These are phyloP conservation scores for Torrubiellomyces zombiae DNA, from an alignment of 2,329 filamentous ascomycete genomes.

Conservation along the genomic window DNA sequence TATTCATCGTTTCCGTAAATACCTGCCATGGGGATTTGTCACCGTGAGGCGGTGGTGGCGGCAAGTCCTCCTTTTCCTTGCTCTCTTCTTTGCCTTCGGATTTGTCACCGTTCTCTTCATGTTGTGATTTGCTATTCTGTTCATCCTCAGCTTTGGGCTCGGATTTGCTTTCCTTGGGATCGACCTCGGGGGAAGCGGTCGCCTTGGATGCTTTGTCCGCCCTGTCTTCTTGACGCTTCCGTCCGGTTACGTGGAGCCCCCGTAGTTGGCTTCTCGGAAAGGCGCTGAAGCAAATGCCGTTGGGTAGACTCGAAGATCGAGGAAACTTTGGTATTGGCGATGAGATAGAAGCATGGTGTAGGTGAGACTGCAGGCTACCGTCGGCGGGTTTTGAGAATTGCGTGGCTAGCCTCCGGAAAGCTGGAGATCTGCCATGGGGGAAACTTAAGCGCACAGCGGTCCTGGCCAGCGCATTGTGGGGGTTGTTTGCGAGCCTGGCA, in stretches of 20 bases:
- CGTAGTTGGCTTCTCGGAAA: conserved; percentile 14
- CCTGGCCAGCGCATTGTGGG: conserved; percentile 24
- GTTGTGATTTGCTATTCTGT: conserved; percentile 25
- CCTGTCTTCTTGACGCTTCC: conserved; percentile 17
- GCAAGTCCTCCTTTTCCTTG: conserved; percentile 47
- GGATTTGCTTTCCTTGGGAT: conserved; percentile 21
- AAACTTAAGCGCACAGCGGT: conserved; percentile 19
- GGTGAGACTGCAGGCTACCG: too few relatives aligned
- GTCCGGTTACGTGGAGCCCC: conserved; percentile 15
- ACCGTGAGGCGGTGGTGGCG: conserved; percentile 87
- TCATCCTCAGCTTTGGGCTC: conserved; percentile 21
- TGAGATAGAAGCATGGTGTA: conserved; percentile 19
- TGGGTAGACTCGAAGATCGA: conserved; percentile 27
- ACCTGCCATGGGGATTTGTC: conserved; percentile 99
- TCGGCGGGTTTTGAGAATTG: conserved; percentile 14
- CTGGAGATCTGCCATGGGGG: conserved; percentile 27
- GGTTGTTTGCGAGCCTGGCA: conserved; percentile 23
- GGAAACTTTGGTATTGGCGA: too few relatives aligned
- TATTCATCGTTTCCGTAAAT: conserved; percentile 89
- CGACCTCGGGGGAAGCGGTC: conserved; percentile 8
- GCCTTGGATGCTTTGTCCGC: conserved; percentile 10
- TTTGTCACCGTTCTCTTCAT: conserved; percentile 25
- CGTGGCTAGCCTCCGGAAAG: conserved; percentile 29
- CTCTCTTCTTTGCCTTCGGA: conserved; percentile 33
- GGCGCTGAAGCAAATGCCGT: conserved; percentile 16